Conservation (phyloP, 1,284 basidiomycete species). For the Pseudozyma sp. region DNA sequence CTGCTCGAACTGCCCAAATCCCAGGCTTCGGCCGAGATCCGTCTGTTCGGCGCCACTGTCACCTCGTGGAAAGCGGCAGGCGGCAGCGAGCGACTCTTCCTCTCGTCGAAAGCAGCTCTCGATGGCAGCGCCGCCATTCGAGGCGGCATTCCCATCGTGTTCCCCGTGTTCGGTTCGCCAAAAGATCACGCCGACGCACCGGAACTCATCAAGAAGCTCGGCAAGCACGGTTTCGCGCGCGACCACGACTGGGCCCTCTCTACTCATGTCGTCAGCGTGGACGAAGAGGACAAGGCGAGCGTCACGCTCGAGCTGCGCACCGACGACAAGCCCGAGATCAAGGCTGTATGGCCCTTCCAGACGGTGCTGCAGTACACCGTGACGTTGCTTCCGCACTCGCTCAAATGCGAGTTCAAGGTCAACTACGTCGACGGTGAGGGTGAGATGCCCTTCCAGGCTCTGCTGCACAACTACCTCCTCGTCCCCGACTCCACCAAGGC, state of each 20-base stretch:
- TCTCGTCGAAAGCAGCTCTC: slow-evolving; percentile 49
- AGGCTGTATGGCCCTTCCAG: slow-evolving; percentile 37
- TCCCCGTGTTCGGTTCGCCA: slow-evolving; percentile 59
- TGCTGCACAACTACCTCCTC: slow-evolving; percentile 68
- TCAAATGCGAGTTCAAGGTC: slow-evolving; percentile 63
- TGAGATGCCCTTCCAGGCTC: slow-evolving; percentile 68
- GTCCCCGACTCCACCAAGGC: slow-evolving; percentile 62
- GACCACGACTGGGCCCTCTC: slow-evolving; percentile 50
- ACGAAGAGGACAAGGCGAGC: slow-evolving; percentile 35
- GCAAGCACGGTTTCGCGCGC: slow-evolving; percentile 59
- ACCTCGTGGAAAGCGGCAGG: slow-evolving; percentile 59
- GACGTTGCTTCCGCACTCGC: slow-evolving; percentile 43
- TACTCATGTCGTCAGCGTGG: slow-evolving; percentile 14
- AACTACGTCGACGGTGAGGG: slow-evolving; percentile 42
- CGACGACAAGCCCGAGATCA: slow-evolving; percentile 37
- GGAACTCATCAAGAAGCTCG: slow-evolving; percentile 36
- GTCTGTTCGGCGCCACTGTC: slow-evolving; percentile 60
- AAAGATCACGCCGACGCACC: slow-evolving; percentile 50
- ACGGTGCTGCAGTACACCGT: slow-evolving; percentile 47
- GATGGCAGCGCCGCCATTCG: slow-evolving; percentile 55
- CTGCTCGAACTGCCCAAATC: slow-evolving; percentile 44
- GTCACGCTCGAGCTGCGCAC: slow-evolving; percentile 50
- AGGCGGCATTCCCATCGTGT: slow-evolving; percentile 62
- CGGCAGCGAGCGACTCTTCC: slow-evolving; percentile 56
- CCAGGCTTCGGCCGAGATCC: slow-evolving; percentile 47